Base-by-base conservation (phyloP, 2,329 filamentous ascomycete species). In the Rhinocladiella similis region DNA sequence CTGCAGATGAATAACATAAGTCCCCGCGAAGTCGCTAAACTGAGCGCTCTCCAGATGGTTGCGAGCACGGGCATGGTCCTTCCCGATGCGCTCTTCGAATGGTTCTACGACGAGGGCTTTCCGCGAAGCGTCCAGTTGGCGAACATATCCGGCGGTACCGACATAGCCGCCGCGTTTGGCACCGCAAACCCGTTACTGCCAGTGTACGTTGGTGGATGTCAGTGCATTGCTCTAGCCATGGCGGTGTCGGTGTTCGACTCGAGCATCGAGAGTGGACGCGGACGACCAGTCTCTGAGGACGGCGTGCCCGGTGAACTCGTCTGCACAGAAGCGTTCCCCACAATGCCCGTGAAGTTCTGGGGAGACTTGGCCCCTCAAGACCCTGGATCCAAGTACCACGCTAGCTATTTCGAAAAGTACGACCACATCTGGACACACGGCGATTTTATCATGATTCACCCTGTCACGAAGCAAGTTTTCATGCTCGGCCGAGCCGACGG, bases 11-110 rank as follows among this genome's bases (percentile, higher is more conserved):
- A 80, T 18, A 77, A 78, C 0, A 79, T 92, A 41, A 73, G 75
- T 0, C 90, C 90, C 0, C 79, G 81, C 10, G 75, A 85, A 1
- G 73, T 86, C 7, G 79, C 81, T 1, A 82, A 93, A 64, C 72
- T 95, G 29, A n/a, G n/a, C n/a, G 83, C 81, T 6, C 72, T 70
- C 5, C 75, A 95, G 22, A 74, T 76, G 25, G 70, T 77, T 2
- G 88, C 80, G 0, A 87, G 83, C 50, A 95, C 90, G 0, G 90
- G 90, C 3, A 93, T 93, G 89, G 89, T 94, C 0, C 78, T 94
- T 2, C 84, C 88, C 0, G 84, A 91, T 47, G 82, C 87, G 38
- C 76, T 90, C 33, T 93, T 91, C 67, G 85, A 91, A 67, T 95
- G 90, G 90, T 85, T 87, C 71, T 86, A 92, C 52, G 25, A 27